Evolutionary conservation across 495 filamentous ascomycete genomes (phyloP).

Genomic region (Aspergillus wentii): DNA sequence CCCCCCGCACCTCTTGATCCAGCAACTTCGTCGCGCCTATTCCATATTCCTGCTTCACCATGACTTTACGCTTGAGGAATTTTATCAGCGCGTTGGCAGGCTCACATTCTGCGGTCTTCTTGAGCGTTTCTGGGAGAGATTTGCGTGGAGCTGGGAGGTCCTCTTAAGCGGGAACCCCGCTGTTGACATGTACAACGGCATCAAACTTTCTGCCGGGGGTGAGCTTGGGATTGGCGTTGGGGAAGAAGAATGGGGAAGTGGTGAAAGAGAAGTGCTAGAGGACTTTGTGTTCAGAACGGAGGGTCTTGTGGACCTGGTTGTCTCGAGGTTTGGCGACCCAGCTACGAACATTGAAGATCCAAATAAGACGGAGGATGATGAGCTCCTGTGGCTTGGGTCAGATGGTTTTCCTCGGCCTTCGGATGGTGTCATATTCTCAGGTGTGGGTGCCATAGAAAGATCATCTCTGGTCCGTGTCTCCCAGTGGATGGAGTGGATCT

Average conservation of each 20-base stretch:
- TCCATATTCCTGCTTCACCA: conserved; percentile 85
- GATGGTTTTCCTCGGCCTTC: conserved; percentile 58
- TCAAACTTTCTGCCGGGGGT: conserved; percentile 87
- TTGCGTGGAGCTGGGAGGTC: conserved; percentile 80
- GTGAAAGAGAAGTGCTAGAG: conserved; percentile 86
- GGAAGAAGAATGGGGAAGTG: conserved; percentile 88
- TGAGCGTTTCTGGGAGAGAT: conserved; percentile 78
- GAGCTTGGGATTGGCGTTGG: conserved; percentile 92
- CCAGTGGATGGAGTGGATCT: conserved; percentile 81
- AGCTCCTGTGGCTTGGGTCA: conserved; percentile 57
- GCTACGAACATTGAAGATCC: conserved; percentile 6
- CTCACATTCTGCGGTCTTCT: conserved; percentile 59
- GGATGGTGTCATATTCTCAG: conserved; percentile 82
- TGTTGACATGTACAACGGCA: conserved; percentile 69
- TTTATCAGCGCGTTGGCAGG: conserved; percentile 59
- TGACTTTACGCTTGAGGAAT: conserved; percentile 57
- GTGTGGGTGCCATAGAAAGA: conserved; percentile 62
- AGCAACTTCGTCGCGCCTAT: conserved; percentile 79
- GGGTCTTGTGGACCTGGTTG: conserved; percentile 76
- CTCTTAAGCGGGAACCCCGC: conserved; percentile 85
- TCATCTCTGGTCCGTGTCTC: conserved; percentile 61
- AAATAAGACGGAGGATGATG: conserved; percentile 2
- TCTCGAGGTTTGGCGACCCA: conserved; percentile 74
- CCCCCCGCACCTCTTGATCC: conserved; percentile 69
- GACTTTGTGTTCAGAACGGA: conserved; percentile 61